Conservation (phyloP, 139 green algal species). For the Eudorina sp. region DNA sequence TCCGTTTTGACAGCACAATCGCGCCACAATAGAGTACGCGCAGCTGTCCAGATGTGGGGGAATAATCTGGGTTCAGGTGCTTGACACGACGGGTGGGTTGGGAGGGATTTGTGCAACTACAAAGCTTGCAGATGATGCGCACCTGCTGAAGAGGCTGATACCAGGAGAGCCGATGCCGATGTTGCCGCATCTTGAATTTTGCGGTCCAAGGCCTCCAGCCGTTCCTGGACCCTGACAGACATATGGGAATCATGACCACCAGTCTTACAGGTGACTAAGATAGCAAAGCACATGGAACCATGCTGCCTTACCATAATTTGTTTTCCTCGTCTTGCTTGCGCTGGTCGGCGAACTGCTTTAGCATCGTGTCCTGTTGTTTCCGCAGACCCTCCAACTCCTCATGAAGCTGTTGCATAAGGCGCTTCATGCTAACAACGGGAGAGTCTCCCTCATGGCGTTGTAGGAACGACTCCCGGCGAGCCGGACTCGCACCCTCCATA, state of each 20-base stretch:
- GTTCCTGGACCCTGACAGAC: slow-evolving; percentile 20
- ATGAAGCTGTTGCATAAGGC: slow-evolving; percentile 5
- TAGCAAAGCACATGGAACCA: no score
- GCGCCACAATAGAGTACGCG: no score
- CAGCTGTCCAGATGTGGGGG: no score
- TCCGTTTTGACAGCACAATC: no score
- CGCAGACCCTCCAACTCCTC: slow-evolving; percentile 28
- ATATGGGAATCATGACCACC: no score
- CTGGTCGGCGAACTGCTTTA: not conserved
- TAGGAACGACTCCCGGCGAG: not conserved
- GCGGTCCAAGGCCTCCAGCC: slow-evolving; percentile 1
- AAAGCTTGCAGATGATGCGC: no score
- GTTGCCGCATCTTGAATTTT: not conserved
- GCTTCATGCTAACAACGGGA: slow-evolving; percentile 37
- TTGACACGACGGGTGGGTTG: no score
- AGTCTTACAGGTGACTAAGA: no score
- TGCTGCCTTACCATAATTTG: not conserved
- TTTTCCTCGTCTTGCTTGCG: slow-evolving; percentile 2
- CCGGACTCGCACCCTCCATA: not conserved
- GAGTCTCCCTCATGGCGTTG: not conserved
- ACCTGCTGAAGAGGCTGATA: no score
- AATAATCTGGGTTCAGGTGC: no score
- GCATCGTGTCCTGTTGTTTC: not conserved
- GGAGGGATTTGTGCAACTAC: no score
- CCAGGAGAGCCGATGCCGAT: not conserved